Evolutionary conservation across 768 basidiomycete genomes (phyloP).

Genomic region (Leccinum pellstonianum): DNA sequence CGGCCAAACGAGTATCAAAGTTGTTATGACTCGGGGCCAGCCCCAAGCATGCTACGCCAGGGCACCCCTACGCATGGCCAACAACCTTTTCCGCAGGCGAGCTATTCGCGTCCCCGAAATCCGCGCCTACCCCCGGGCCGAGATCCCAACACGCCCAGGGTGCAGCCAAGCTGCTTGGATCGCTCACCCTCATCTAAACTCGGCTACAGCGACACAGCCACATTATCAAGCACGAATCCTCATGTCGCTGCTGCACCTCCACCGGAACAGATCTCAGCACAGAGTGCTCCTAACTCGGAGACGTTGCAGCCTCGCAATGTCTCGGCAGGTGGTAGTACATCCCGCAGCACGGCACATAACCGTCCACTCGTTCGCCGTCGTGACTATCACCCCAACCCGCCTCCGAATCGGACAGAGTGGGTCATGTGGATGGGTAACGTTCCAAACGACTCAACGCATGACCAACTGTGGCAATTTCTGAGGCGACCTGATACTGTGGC

Average conservation of each 20-base stretch:
- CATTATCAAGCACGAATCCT: background rate
- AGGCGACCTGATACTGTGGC: conserved; percentile 34
- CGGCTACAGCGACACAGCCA: background rate
- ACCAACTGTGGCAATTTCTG: conserved; percentile 88
- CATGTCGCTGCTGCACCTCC: background rate
- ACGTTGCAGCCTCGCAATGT: background rate
- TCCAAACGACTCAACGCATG: conserved; percentile 74
- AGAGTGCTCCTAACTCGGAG: conserved; percentile 2
- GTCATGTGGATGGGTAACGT: conserved; percentile 98
- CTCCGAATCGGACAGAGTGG: conserved; percentile 80
- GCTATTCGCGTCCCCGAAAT: conserved; percentile 27
- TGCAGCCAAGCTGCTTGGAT: conserved; percentile 15
- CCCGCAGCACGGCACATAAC: conserved; percentile 18
- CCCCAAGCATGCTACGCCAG: conserved; percentile 30
- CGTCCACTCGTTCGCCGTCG: conserved; percentile 42
- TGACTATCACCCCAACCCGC: conserved; percentile 68
- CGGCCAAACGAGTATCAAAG: conserved; percentile 45
- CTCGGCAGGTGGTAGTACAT: background rate
- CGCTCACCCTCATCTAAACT: conserved; percentile 11
- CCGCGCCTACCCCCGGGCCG: conserved; percentile 10
- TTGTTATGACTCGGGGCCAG: conserved; percentile 41
- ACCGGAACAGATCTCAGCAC: conserved; percentile 6
- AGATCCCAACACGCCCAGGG: conserved; percentile 22
- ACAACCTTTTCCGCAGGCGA: conserved; percentile 30
- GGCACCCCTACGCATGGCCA: conserved; percentile 31